Evolutionary conservation across 805 yeast species (phyloP), one percentile per base, ranked within the genome.

Genomic region (Saccharomycopsis babjevae): DNA sequence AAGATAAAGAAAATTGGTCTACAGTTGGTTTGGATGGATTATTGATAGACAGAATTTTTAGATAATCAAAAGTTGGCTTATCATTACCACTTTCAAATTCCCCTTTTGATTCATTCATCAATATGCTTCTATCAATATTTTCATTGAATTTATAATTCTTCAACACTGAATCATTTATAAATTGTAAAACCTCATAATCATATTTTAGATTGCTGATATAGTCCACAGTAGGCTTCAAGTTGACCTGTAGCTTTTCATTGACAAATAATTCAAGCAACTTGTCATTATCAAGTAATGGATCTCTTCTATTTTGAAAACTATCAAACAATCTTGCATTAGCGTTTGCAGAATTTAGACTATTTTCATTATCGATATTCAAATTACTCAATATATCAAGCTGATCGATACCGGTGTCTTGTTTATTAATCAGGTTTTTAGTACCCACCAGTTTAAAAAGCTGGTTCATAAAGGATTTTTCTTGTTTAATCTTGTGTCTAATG

Each of bases 111-210:
- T 55, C 36, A 11, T 28, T 52, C 18, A n/a, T 39, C 32, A 38
- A 30, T 13, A 30, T 18, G 28, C n/a, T 42, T 40, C 43, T 32
- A 18, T 28, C 22, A n/a, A 39, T 50, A 32, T 52, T 54, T 13
- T 46, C 42, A 46, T 43, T 25, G 22, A 20, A 34, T 13, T 34
- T 34, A 52, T 55, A 60, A 5, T 40, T 32, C 11, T 59, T 36
- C 2, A 61, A 28, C 13, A 61, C 50, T 2, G 52, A 50, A 34
- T 50, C 16, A 16, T 56, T 32, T 16, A 61, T 59, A 34, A 55
- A 61, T 8, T 56, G 18, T 10, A 60, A 36, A n/a, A 62, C 22
- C 16, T 62, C 62, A 32, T 32, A 39, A 40, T 62, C 62, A n/a
- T 56, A 46, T 13, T 38, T 16, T 18, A 59, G 20, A 11, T 43